phyloP scores from a whole-genome alignment of 2,329 filamentous ascomycete species.

The Cercospora canescens region DNA sequence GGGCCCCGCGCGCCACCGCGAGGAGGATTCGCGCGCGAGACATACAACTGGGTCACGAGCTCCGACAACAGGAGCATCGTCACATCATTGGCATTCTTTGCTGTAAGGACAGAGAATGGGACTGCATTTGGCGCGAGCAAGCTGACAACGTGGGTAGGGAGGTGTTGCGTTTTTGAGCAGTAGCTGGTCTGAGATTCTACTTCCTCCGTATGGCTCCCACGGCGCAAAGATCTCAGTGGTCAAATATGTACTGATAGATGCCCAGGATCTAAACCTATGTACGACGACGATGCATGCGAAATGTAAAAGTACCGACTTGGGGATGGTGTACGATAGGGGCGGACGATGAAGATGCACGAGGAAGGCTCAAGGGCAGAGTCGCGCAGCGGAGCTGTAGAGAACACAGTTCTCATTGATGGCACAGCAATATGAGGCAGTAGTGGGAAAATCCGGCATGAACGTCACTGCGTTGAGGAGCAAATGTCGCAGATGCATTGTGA shows the following conservation, averaged over 20 bases:
- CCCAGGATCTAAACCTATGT: constrained; percentile 3
- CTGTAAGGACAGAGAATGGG: constrained; percentile 44
- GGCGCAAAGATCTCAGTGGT: neutral
- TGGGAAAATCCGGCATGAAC: neutral
- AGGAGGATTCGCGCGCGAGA: constrained; percentile 40
- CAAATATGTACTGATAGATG: neutral
- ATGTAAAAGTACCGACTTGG: constrained; percentile 5
- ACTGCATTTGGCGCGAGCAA: neutral
- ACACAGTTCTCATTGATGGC: neutral
- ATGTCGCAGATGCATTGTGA: neutral
- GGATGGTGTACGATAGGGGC: constrained; percentile 5
- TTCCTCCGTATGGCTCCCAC: constrained; percentile 45
- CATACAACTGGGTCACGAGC: constrained; percentile 44
- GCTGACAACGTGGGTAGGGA: constrained; percentile 1
- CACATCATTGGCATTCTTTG: constrained; percentile 51
- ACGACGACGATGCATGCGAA: neutral
- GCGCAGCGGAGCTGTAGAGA: neutral
- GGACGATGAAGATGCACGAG: neutral
- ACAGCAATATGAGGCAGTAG: neutral
- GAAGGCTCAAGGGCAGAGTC: neutral
- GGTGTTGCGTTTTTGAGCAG: constrained; percentile 54
- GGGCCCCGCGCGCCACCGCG: too few relatives aligned
- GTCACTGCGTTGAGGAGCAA: neutral
- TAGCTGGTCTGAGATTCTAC: constrained; percentile 54
- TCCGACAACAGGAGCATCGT: constrained; percentile 53